These are phyloP conservation scores for Fusarium pseudoanthophilum DNA, from an alignment of 2,329 filamentous ascomycete genomes.

Conservation along the genomic window DNA sequence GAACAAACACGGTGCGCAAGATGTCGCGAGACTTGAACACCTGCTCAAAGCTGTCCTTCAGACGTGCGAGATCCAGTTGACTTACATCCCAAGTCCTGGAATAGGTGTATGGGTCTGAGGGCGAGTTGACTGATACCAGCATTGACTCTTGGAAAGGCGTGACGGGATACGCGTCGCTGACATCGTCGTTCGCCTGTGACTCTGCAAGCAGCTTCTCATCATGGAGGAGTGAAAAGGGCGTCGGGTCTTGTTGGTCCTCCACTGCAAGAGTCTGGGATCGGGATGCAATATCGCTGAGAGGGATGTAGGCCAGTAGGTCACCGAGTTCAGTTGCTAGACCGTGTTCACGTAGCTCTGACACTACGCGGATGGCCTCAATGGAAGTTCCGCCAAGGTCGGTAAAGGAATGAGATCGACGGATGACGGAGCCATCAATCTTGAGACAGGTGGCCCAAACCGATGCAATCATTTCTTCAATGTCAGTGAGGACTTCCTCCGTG, in stretches of 20 bases:
- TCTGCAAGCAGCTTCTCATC: neutral
- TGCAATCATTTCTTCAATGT: constrained; percentile 5
- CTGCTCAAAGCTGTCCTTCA: constrained; percentile 18
- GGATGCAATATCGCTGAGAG: neutral
- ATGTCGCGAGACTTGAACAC: constrained; percentile 25
- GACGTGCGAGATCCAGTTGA: constrained; percentile 2
- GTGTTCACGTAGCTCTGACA: constrained; percentile 7
- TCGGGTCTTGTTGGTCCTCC: neutral
- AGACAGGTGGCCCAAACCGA: neutral
- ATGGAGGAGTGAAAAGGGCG: constrained; percentile 25
- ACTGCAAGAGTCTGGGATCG: neutral
- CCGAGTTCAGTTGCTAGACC: constrained; percentile 10
- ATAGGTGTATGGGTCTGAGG: constrained; percentile 29
- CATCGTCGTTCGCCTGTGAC: neutral
- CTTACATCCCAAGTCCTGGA: constrained; percentile 26
- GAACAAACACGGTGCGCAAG: constrained; percentile 30
- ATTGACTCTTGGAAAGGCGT: constrained; percentile 41
- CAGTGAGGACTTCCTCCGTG: neutral
- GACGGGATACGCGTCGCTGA: constrained; percentile 38
- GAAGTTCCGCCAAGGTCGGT: constrained; percentile 17
- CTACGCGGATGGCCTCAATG: constrained; percentile 7
- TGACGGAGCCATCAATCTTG: neutral
- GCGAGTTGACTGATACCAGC: constrained; percentile 14
- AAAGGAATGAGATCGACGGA: constrained; percentile 6
- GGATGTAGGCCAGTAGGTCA: neutral